phyloP scores from a whole-genome alignment of 768 basidiomycete genomes.

The Calocybe indica region DNA sequence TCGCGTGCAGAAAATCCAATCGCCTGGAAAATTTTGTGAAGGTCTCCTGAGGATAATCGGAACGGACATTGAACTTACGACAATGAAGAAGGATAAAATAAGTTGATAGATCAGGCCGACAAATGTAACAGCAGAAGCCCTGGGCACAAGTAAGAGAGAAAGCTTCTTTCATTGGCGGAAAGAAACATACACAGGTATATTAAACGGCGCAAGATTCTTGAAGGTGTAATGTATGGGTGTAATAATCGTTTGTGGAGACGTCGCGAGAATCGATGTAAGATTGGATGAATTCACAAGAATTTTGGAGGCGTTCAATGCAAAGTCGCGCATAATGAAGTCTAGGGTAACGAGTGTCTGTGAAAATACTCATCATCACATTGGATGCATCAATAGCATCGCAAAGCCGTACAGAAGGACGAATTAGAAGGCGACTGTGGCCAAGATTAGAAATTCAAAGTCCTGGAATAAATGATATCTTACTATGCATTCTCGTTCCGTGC shows the following conservation, averaged over 20 bases:
- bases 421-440: constrained; percentile 20
- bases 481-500: constrained; percentile 60
- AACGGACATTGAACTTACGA: constrained; percentile 21
- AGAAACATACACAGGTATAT: constrained; percentile 50
- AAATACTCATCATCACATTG: no score
- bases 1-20: constrained; percentile 31
- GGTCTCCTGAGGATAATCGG: constrained; percentile 1
- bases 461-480: constrained; percentile 26
- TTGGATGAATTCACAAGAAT: constrained; percentile 6
- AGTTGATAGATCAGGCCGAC: constrained; percentile 53
- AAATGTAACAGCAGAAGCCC: constrained; percentile 48
- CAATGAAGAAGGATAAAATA: constrained; percentile 37
- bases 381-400: background rate
- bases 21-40: constrained; percentile 15
- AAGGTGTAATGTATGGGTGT: constrained; percentile 42
- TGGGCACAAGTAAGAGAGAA: constrained; percentile 12
- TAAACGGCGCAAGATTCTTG: constrained; percentile 52
- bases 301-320: no score
- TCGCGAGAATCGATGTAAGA: constrained; percentile 28
- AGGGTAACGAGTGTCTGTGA: no score
- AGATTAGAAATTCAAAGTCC: background rate
- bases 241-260: constrained; percentile 45
- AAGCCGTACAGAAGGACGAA: constrained; percentile 21
- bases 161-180: background rate
- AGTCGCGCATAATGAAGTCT: no score